Evolutionary conservation across 1,284 basidiomycete genomes (phyloP), one percentile per base, ranked within the genome.

Genomic region (Schizophyllum amplum): DNA sequence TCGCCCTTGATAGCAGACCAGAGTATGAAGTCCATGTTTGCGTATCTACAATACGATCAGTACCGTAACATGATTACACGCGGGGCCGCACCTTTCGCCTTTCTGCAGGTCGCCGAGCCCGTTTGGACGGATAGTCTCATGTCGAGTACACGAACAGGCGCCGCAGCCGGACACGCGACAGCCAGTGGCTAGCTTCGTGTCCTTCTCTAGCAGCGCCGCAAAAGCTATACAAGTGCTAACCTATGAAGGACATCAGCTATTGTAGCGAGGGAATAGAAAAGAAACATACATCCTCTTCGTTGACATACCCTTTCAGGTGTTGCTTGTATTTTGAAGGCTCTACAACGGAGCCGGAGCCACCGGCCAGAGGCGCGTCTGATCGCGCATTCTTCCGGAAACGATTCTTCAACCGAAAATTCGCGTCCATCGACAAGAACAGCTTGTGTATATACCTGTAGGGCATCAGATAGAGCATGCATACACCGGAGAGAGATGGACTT

Each of bases 341-440:
- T 6, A 66, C 64, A 51, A 66, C 62, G 53, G 65, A 69, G 13
- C 64, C 60, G 59, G 57, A 65, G 0, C 68, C 67, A 17, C 62
- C 51, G 21, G 54, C 60, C 1, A 68, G 54, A 11, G 64, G 61
- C 4, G 63, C 64, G 53, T 71, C 1, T 56, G 62, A 26, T 62
- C 62, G 24, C 46, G 53, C 6, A 21, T 17, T 20, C 53, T 52
- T 17, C 49, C 55, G 24, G 59, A 62, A 4, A 62, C 57, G 0
- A 57, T 21, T 0, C 22, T 59, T 60, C 17, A 66, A 54, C 1
- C 63, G 59, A 48, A 65, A 65, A 47, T 59, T 60, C 1, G 64
- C 64, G 47, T 66, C 64, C 0, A 64, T 25, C 0, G 61, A 59
- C 0, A 62, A 22, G 25, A 58, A 60, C 2, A 64, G 47, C 1